phyloP scores from a whole-genome alignment of 306 rosid species.

The Medicago truncatula region DNA sequence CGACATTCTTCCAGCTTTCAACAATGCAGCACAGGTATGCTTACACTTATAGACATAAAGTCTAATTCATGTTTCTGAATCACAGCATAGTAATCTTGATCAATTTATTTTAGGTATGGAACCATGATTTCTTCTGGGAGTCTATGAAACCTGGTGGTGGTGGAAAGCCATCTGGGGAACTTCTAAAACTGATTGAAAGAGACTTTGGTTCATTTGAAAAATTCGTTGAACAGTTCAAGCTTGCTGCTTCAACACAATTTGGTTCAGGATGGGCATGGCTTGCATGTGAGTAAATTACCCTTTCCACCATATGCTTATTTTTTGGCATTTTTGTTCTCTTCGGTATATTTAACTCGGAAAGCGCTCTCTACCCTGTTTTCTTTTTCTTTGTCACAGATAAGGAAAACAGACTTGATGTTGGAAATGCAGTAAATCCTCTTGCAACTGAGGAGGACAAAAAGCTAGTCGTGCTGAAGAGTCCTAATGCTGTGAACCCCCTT shows the following conservation, averaged over 20 bases:
- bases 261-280: constrained; percentile 99
- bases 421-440: constrained; percentile 74
- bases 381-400: constrained; percentile 53
- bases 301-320: constrained; percentile 28
- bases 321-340: constrained; percentile 28
- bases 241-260: constrained; percentile 82
- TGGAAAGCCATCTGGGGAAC: constrained; percentile 81
- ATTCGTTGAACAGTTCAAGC: constrained; percentile 66
- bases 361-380: not conserved
- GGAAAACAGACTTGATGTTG: constrained; percentile 67
- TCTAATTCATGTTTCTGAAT: constrained; percentile 2
- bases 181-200: constrained; percentile 79
- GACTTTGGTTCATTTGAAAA: constrained; percentile 82
- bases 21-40: constrained; percentile 86
- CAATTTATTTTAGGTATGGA: constrained; percentile 67
- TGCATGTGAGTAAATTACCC: constrained; percentile 66
- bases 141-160: constrained; percentile 93
- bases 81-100: constrained; percentile 8
- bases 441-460: constrained; percentile 73
- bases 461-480: constrained; percentile 78
- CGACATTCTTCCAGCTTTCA: constrained; percentile 79
- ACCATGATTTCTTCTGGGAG: constrained; percentile 97
- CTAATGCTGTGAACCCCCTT: constrained; percentile 91
- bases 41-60: not conserved
- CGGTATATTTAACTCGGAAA: constrained; percentile 21